Evolutionary conservation across 768 basidiomycete genomes (phyloP).

Genomic region (Mycena sanguinolenta): DNA sequence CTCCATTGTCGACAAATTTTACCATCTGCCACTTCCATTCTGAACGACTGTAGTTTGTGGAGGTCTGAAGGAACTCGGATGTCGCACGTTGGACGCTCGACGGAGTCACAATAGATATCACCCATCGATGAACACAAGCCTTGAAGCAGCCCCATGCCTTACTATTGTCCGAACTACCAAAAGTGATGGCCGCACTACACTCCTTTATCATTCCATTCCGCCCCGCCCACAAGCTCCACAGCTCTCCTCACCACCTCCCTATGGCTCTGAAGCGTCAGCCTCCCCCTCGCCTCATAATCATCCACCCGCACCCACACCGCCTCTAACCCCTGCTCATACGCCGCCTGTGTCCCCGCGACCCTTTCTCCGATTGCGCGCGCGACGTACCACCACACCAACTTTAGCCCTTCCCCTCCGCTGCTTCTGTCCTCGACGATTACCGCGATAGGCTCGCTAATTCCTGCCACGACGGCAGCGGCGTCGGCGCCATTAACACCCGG

Average conservation of each 20-base stretch:
- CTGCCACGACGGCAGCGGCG: slow-evolving; percentile 35
- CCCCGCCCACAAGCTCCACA: slow-evolving; percentile 52
- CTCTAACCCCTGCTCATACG: slow-evolving; percentile 57
- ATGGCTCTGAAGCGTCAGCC: slow-evolving; percentile 55
- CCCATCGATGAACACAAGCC: too few relatives aligned
- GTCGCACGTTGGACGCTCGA: too few relatives aligned
- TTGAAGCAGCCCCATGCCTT: too few relatives aligned
- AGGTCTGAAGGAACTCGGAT: too few relatives aligned
- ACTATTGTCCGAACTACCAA: too few relatives aligned
- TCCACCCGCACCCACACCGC: slow-evolving; percentile 53
- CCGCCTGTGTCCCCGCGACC: slow-evolving; percentile 58
- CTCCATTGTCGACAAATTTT: too few relatives aligned
- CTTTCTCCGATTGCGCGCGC: slow-evolving; percentile 51
- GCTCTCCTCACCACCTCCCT: slow-evolving; percentile 55
- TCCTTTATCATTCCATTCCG: slow-evolving; percentile 39
- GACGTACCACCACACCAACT: slow-evolving; percentile 69
- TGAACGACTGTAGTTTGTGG: too few relatives aligned
- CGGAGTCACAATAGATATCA: too few relatives aligned
- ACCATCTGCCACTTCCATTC: too few relatives aligned
- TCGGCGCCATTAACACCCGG: slow-evolving; percentile 56
- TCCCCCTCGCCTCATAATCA: slow-evolving; percentile 50
- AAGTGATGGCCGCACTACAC: too few relatives aligned
- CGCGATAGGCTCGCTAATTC: slow-evolving; percentile 51
- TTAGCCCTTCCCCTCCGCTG: slow-evolving; percentile 45
- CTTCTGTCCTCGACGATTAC: slow-evolving; percentile 41